phyloP scores from a whole-genome alignment of 768 basidiomycete species.

The Pulveroboletus sp. region DNA sequence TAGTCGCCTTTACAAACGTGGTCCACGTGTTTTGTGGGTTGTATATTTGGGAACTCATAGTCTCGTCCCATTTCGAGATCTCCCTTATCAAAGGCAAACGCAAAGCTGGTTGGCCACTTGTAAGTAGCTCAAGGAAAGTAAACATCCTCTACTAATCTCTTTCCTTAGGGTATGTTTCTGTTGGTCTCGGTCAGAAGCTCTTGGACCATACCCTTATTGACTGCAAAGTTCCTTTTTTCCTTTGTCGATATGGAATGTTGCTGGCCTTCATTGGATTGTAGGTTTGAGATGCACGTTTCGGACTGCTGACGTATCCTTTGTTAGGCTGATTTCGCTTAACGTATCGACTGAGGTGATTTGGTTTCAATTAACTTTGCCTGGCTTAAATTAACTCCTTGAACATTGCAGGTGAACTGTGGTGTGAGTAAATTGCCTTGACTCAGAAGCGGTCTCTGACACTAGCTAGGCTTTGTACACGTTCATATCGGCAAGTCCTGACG shows the following conservation, averaged over 20 bases:
- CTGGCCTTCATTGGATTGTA: constrained; percentile 60
- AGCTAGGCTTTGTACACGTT: constrained; percentile 60
- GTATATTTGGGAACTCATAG: constrained; percentile 63
- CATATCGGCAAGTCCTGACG: constrained; percentile 47
- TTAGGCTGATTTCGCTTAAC: constrained; percentile 55
- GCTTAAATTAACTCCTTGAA: background rate
- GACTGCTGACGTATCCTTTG: background rate
- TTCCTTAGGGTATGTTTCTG: constrained; percentile 11
- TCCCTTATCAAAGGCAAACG: constrained; percentile 55
- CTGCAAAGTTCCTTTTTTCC: constrained; percentile 54
- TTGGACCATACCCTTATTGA: constrained; percentile 5
- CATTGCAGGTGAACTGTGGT: constrained; percentile 49
- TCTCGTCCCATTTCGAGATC: constrained; percentile 64
- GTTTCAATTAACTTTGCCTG: background rate
- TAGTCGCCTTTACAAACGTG: constrained; percentile 56
- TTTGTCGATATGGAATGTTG: constrained; percentile 70
- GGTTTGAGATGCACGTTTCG: constrained; percentile 9
- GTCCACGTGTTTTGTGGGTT: constrained; percentile 62
- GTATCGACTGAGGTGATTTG: constrained; percentile 33
- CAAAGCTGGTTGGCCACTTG: constrained; percentile 65
- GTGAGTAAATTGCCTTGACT: constrained; percentile 32
- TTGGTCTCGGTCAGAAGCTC: background rate
- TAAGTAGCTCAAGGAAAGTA: constrained; percentile 31
- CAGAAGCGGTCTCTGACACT: constrained; percentile 3
- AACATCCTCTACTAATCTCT: constrained; percentile 2